Evolutionary conservation across 225 moss, liverwort and hornwort species (phyloP).

Genomic region (Rhytidiadelphus loreus): DNA sequence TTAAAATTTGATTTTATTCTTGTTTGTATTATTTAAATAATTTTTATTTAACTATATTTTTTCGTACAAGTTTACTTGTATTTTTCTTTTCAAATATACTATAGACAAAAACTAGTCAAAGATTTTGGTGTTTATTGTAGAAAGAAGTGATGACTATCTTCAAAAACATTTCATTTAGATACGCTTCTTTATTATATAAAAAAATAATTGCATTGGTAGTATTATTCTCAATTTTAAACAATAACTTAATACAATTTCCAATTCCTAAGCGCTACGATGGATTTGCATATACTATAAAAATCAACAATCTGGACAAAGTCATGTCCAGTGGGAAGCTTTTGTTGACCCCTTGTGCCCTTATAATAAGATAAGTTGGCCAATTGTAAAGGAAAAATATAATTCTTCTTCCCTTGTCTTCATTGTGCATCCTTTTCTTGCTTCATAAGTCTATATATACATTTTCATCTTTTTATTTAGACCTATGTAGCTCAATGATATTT

Average conservation of each 20-base stretch:
- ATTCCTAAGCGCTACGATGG: neutral
- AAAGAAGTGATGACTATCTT: neutral
- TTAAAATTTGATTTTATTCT: neutral
- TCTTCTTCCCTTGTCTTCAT: neutral
- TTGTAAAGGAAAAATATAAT: neutral
- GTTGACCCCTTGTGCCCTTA: neutral
- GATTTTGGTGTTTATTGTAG: neutral
- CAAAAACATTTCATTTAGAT: neutral
- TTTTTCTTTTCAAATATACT: neutral
- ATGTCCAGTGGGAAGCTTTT: neutral
- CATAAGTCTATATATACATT: neutral
- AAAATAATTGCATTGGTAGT: neutral
- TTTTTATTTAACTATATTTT: too few species aligned
- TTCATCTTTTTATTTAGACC: too few species aligned
- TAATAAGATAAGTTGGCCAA: neutral
- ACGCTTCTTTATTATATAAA: neutral
- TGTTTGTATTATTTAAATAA: neutral
- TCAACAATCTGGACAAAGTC: neutral
- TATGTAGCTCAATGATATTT: neutral
- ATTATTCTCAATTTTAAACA: neutral
- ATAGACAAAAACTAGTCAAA: neutral
- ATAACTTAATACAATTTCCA: neutral
- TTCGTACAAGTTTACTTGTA: neutral
- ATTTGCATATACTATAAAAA: neutral
- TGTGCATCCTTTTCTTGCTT: neutral